These are phyloP conservation scores for Penicillium argentinense DNA, from an alignment of 495 filamentous ascomycete species.

Conservation along the genomic window DNA sequence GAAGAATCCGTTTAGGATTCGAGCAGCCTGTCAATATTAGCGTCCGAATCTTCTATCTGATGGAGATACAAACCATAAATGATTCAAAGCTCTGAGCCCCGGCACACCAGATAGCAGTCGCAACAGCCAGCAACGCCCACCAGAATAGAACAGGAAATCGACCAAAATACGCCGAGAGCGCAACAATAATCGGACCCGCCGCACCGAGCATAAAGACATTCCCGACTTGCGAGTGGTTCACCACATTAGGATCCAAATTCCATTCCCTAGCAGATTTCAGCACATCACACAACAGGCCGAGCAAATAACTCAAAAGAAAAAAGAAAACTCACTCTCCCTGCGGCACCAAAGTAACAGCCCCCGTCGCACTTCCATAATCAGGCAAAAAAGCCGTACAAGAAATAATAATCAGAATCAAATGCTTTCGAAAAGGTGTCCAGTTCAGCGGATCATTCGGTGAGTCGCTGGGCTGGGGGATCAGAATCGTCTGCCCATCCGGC, in stretches of 20 bases:
- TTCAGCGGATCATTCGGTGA: conserved; percentile 61
- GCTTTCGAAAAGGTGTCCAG: conserved; percentile 54
- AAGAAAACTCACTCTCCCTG: conserved; percentile 40
- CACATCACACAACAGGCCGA: too few relatives aligned
- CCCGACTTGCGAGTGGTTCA: conserved; percentile 56
- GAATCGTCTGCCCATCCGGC: conserved; percentile 38
- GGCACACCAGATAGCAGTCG: conserved; percentile 54
- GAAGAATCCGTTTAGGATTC: conserved; percentile 65
- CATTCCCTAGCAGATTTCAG: conserved; percentile 36
- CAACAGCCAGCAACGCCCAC: conserved; percentile 49
- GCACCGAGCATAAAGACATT: conserved; percentile 60
- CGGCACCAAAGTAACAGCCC: conserved; percentile 53
- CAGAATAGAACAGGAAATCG: conserved; percentile 59
- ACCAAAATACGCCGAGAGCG: conserved; percentile 57
- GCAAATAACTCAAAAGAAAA: too few relatives aligned
- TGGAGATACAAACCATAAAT: conserved; percentile 39
- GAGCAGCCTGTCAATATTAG: conserved; percentile 38
- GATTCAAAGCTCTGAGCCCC: conserved; percentile 51
- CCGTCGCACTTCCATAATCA: conserved; percentile 57
- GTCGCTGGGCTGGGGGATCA: conserved; percentile 60
- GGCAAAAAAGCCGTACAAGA: conserved; percentile 54
- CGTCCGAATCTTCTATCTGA: not conserved
- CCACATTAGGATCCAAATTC: conserved; percentile 45
- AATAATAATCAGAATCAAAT: conserved; percentile 53
- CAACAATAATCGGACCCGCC: conserved; percentile 56